Base-by-base conservation (phyloP, 768 basidiomycete species). In the Russula compacta region DNA sequence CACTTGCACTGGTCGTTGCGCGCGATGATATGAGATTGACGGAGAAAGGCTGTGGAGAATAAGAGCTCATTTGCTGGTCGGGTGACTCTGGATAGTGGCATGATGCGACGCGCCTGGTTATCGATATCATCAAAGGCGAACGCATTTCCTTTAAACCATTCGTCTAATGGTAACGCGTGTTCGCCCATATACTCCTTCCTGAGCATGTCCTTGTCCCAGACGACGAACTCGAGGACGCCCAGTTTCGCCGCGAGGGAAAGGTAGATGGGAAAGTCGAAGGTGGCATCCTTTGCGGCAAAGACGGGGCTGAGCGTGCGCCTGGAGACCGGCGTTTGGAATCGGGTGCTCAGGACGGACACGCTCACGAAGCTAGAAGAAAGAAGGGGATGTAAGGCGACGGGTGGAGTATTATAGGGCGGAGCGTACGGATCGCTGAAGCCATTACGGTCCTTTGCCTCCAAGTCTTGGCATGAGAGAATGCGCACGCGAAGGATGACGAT, bases 131-230 rank as follows among this genome's bases (percentile, higher is more conserved):
- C 79, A 73, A 81, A 93, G 11, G 69, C 79, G 61, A 78, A 81
- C 0, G 75, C 73, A 17, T 72, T 72, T 29, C 71, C 74, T 59
- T 69, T 77, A 67, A 94, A 97, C 92, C 92, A 95, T 38, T 89
- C 84, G 19, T 85, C 85, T n/a, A 95, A 70, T 0, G 83, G 81
- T 7, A 98, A 65, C 0, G 86, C 81, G 5, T 83, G 81, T 72
- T 99, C 95, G 15, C 97, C 97, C 15, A 99, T 79, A 71, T 97
- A 99, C 48, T 98, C 95, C 75, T 94, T 97, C 68, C 79, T 82
- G 59, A 93, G 71, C 66, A 90, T 76, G 72, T 98, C 95, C 75
- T 87, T 93, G 73, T 95, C 94, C 95, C 95, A 99, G 0, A 94
- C 79, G 12, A 97, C 85, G 38, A 92, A 76, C 72, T 98, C 94